Percentiles rank a stretch among this genome's conserved stretches.
phyloP scores from a whole-genome alignment of 164 flowering plant genomes.

The Macadamia integrifolia region DNA sequence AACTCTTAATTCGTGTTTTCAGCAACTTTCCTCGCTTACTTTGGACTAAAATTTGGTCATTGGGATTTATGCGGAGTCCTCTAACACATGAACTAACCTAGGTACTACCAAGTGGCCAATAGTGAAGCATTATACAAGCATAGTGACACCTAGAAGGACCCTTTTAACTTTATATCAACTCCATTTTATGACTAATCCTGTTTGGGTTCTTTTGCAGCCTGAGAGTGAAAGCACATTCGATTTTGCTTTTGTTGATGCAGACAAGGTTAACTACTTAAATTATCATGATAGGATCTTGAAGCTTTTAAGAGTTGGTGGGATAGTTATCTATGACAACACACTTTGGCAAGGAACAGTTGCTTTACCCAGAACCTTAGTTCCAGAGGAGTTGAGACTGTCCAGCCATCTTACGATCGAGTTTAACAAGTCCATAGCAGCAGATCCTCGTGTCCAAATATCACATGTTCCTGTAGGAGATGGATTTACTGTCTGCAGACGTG shows the following conservation, averaged over 20 bases:
- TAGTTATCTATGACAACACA: conserved; percentile 27
- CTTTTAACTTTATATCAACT: no score
- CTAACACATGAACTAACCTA: no score
- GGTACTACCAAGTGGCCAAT: no score
- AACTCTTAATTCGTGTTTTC: no score
- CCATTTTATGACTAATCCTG: no score
- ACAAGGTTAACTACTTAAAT: conserved; percentile 15
- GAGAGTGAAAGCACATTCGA: conserved; percentile 13
- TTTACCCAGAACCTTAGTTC: conserved; percentile 11
- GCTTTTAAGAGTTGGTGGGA: conserved; percentile 29
- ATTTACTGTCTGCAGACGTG: conserved; percentile 17
- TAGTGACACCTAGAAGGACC: no score
- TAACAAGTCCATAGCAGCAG: conserved; percentile 24
- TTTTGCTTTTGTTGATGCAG: conserved; percentile 32
- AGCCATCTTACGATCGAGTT: conserved; percentile 11
- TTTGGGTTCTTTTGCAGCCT: neutral
- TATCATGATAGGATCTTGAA: conserved; percentile 26
- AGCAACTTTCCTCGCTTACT: no score
- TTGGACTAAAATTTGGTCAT: no score
- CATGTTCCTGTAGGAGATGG: conserved; percentile 38
- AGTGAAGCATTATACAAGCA: no score
- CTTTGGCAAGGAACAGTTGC: conserved; percentile 25
- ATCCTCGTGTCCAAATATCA: conserved; percentile 27
- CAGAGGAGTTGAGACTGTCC: neutral
- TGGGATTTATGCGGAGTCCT: no score